These are phyloP conservation scores for Mycena alexandri DNA, from an alignment of 768 basidiomycete genomes.

Conservation along the genomic window DNA sequence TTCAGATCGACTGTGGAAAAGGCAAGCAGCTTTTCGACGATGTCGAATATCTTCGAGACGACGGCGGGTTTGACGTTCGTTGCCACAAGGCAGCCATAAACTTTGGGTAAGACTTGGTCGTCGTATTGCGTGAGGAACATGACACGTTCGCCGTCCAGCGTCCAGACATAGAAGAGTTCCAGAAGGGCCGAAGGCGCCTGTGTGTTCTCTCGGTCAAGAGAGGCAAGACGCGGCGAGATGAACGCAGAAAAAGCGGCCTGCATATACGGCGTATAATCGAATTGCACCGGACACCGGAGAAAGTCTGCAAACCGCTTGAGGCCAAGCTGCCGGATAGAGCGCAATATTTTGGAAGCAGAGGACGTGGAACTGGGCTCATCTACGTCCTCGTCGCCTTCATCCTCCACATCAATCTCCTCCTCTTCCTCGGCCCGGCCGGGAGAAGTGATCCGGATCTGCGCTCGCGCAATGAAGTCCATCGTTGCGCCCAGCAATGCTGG, in stretches of 20 bases:
- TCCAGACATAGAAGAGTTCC: constrained; percentile 88
- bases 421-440: constrained; percentile 51
- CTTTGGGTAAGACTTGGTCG: constrained; percentile 73
- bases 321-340: constrained; percentile 84
- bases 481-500: constrained; percentile 78
- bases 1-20: constrained; percentile 64
- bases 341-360: constrained; percentile 57
- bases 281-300: constrained; percentile 78
- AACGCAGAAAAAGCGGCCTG: constrained; percentile 72
- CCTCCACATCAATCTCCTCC: constrained; percentile 48
- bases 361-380: constrained; percentile 44
- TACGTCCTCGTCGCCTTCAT: constrained; percentile 53
- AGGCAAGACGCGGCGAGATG: constrained; percentile 85
- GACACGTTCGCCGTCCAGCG: constrained; percentile 67
- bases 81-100: constrained; percentile 86
- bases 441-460: constrained; percentile 69
- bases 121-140: constrained; percentile 80
- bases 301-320: constrained; percentile 91
- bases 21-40: constrained; percentile 78
- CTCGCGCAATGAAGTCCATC: constrained; percentile 72
- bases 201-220: constrained; percentile 86
- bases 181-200: constrained; percentile 92
- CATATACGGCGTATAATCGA: constrained; percentile 84
- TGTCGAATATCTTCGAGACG: constrained; percentile 84
- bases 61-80: constrained; percentile 90